Conservation (phyloP, 495 filamentous ascomycete genomes). For the Tetracladium marchalianum region DNA sequence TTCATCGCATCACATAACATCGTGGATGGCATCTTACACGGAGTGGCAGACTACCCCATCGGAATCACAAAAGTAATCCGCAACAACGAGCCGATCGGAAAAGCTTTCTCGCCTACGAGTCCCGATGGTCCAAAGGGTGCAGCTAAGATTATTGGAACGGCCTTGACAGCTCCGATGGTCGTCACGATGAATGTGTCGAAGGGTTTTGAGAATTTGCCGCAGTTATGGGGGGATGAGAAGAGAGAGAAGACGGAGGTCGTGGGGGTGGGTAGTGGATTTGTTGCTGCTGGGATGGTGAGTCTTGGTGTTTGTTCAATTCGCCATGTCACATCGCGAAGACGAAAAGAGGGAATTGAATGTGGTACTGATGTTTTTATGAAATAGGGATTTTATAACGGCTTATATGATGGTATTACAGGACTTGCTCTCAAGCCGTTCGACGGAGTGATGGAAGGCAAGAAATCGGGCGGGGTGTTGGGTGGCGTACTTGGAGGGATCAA, state of each 20-base stretch:
- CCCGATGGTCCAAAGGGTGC: conserved; percentile 3
- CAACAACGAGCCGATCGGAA: conserved; percentile 21
- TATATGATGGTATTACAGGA: conserved; percentile 61
- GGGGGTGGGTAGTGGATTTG: conserved; percentile 51
- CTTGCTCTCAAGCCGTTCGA: conserved; percentile 56
- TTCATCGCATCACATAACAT: conserved; percentile 52
- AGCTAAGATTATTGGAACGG: conserved; percentile 6
- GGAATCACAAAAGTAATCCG: conserved; percentile 28
- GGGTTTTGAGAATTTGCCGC: conserved; percentile 76
- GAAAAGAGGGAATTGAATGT: too few relatives aligned
- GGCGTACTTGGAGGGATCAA: conserved; percentile 46
- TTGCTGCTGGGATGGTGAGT: conserved; percentile 43
- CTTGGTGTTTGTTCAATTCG: conserved; percentile 5
- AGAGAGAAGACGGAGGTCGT: conserved; percentile 59
- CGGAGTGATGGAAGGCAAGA: conserved; percentile 54
- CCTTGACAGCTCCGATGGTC: conserved; percentile 11
- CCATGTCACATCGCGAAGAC: neutral
- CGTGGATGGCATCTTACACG: conserved; percentile 47
- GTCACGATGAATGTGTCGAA: conserved; percentile 30
- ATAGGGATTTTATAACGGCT: conserved; percentile 45
- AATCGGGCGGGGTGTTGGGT: conserved; percentile 14
- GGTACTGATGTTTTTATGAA: neutral
- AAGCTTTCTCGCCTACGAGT: conserved; percentile 1
- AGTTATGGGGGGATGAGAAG: conserved; percentile 63
- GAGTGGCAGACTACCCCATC: conserved; percentile 49